These are phyloP conservation scores for Phyllosticta paracitricarpa DNA, from an alignment of 2,329 filamentous ascomycete species.

Conservation along the genomic window DNA sequence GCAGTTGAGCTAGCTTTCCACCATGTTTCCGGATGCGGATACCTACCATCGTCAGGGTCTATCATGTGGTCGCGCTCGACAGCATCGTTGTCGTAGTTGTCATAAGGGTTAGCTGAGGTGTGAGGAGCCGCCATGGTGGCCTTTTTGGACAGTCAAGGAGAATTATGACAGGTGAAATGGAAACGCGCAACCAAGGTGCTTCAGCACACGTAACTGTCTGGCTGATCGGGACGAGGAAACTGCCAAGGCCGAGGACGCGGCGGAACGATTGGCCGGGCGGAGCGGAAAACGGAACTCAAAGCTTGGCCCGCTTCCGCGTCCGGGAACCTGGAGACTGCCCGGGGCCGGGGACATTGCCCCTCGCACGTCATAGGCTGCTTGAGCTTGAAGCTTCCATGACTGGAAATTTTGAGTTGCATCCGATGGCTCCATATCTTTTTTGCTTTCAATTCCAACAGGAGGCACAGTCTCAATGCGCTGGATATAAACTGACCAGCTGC, in stretches of 20 bases:
- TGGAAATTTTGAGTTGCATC: not conserved
- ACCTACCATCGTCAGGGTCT: conserved; percentile 42
- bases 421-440: not conserved
- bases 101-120: conserved; percentile 22
- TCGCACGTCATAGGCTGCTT: not conserved
- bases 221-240: not conserved
- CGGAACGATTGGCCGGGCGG: not conserved
- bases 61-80: conserved; percentile 40
- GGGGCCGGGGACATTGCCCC: not conserved
- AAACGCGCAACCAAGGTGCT: not conserved
- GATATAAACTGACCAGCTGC: not conserved
- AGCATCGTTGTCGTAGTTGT: conserved; percentile 36
- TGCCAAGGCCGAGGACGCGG: not conserved
- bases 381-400: not conserved
- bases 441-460: not conserved
- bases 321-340: not conserved
- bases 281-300: not conserved
- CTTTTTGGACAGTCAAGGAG: not conserved
- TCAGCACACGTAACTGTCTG: not conserved
- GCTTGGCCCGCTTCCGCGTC: too few relatives aligned
- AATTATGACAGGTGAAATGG: not conserved
- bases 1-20: not conserved
- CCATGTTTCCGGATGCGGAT: conserved; percentile 9
- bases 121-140: not conserved
- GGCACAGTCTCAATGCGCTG: not conserved